phyloP scores from a whole-genome alignment of 2,329 filamentous ascomycete genomes.

The Talaromyces sp. region DNA sequence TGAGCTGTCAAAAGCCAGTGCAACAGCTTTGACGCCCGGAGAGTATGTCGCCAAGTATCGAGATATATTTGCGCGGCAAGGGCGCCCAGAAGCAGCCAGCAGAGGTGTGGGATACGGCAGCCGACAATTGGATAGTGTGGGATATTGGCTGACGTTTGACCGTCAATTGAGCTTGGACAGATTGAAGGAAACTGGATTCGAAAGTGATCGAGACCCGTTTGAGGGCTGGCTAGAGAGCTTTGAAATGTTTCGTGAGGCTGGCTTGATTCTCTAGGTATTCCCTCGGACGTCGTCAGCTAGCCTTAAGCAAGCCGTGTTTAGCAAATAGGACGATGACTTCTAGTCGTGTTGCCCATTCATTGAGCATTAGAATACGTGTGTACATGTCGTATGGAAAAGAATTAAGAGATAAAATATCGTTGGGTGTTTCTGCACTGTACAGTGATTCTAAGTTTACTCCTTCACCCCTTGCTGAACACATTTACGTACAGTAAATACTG shows the following conservation, averaged over 20 bases:
- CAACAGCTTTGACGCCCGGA: conserved; percentile 11
- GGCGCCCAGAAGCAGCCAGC: conserved; percentile 24
- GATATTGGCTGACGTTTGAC: conserved; percentile 50
- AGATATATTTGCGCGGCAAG: conserved; percentile 29
- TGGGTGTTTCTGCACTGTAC: neutral
- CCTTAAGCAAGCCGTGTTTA: neutral
- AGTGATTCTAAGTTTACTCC: neutral
- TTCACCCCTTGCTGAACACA: neutral
- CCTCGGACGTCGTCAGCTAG: neutral
- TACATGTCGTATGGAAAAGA: neutral
- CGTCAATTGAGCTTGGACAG: conserved; percentile 46
- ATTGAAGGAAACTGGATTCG: conserved; percentile 41
- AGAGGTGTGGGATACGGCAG: conserved; percentile 39
- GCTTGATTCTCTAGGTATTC: conserved; percentile 39
- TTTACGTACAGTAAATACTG: neutral
- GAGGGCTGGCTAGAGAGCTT: conserved; percentile 46
- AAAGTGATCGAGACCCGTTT: conserved; percentile 36
- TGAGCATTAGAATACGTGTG: neutral
- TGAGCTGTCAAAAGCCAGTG: neutral
- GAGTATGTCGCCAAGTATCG: conserved; percentile 29
- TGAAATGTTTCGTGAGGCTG: conserved; percentile 41
- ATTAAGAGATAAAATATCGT: too few species aligned
- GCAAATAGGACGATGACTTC: neutral
- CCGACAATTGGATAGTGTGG: conserved; percentile 44
- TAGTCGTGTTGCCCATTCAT: neutral